Base-by-base conservation (phyloP, 495 filamentous ascomycete genomes). In the Daldinia caldariorum region DNA sequence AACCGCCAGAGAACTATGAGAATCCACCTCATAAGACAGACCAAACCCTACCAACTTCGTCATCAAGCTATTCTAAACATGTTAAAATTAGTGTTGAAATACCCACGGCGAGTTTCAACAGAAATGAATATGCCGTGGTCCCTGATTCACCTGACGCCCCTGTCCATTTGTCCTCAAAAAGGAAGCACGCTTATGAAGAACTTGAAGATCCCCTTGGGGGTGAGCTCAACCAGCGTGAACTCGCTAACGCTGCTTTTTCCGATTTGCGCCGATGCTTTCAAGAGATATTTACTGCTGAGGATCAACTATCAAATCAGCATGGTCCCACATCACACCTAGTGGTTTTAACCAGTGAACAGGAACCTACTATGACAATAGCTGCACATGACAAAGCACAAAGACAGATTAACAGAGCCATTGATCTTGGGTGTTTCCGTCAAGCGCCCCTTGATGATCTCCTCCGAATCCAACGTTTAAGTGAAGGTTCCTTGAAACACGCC, bases 251-350 rank as follows among this genome's bases (percentile, higher is more conserved):
- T 3, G 88, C 88, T 53, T 82, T 93, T 51, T 78, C 88, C 49
- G 88, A 89, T 38, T 77, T 97, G 13, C 87, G 88, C 55, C 83
- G 88, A 18, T 83, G 91, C 39, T 78, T 97, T 2, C 83, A 89
- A 57, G 86, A 91, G 22, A 85, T 94, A 20, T 94, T 96, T 73
- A 87, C 91, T 66, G 89, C 91, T 0, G 92, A 97, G 74, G 89
- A 94, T 70, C 83, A 89, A 39, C 67, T 79, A 85, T 62, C 85
- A 88, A 73, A 77, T 80, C 38, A 87, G 85, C 62, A 82, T 68
- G 50, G 80, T 76, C 74, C 74, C 35, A 73, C 74, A 45, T 78
- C 80, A 37, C 82, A 83, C 49, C 63, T 78, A 35, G 78, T 80
- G n/a, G 76, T 72, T 20, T 34, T 78, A 16, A 81, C 79, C 55